These are phyloP conservation scores for Coniferiporia weirii DNA, from an alignment of 1,284 basidiomycete genomes.

Conservation along the genomic window DNA sequence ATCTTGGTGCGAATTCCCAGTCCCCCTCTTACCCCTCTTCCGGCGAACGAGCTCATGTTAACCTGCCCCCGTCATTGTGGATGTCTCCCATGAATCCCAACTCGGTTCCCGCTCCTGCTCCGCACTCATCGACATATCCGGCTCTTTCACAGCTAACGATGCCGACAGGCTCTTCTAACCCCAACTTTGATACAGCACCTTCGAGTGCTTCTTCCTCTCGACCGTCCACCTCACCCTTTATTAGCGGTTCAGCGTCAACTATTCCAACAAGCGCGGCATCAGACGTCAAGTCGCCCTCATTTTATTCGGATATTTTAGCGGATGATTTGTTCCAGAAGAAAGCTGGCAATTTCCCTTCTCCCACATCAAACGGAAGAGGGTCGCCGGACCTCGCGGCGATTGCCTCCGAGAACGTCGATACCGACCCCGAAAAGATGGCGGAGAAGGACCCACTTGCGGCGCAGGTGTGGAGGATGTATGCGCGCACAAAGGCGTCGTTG, in stretches of 20 bases:
- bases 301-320: slow-evolving; percentile 61
- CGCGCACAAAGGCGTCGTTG: slow-evolving; percentile 79
- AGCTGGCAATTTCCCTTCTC: slow-evolving; percentile 55
- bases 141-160: slow-evolving; percentile 16
- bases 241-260: slow-evolving; percentile 18
- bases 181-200: slow-evolving; percentile 26
- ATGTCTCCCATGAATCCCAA: slow-evolving; percentile 51
- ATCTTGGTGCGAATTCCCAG: slow-evolving; percentile 19
- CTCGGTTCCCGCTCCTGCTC: slow-evolving; percentile 1
- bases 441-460: slow-evolving; percentile 88
- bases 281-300: slow-evolving; percentile 39
- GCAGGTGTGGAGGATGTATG: slow-evolving; percentile 97
- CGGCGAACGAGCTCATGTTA: slow-evolving; percentile 47
- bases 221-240: slow-evolving; percentile 18
- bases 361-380: slow-evolving; percentile 43
- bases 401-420: slow-evolving; percentile 35
- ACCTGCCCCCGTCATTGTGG: slow-evolving; percentile 71
- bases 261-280: slow-evolving; percentile 18
- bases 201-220: slow-evolving; percentile 26
- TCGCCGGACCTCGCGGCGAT: slow-evolving; percentile 57
- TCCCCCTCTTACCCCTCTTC: slow-evolving; percentile 23
- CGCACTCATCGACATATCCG: slow-evolving; percentile 13
- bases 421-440: slow-evolving; percentile 60
- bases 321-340: slow-evolving; percentile 56
- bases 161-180: slow-evolving; percentile 17